Base-by-base conservation (phyloP, 1,284 basidiomycete genomes). In the Waitea zeae region DNA sequence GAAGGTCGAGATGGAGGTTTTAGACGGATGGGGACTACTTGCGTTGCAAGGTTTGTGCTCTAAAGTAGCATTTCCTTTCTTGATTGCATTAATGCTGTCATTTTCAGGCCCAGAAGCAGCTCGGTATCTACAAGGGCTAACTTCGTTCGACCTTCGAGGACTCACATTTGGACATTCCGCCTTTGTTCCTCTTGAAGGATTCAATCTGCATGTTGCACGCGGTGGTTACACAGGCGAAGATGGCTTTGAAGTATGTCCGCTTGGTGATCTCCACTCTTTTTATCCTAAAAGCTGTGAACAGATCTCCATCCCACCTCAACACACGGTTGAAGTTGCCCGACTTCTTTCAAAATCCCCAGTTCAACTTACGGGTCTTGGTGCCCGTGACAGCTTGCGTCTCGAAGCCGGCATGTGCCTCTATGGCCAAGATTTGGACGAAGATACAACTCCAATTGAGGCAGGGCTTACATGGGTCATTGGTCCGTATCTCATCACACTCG, bases 351-450 rank as follows among this genome's bases (percentile, higher is more conserved):
- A 74, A 41, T 46, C 66, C 1, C 78, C 81, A 1, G 84, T 95
- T 2, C 74, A 86, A 52, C 67, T 95, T 4, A 81, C 86, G 0
- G 93, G 95, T 12, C 70, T 98, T 3, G 93, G 88, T 14, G 88
- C 92, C 7, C 71, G 95, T 30, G 95, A 98, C 54, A 89, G 82
- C 45, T 59, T 99, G 13, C 73, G 93, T 22, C 64, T 98, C 26
- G 93, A 98, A 56, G 93, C 93, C 0, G 93, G 93, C n/a, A 81
- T 98, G 77, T 98, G 93, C 54, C 63, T 99, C 30, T 96, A 97
- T 51, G 93, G 93, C 0, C 79, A 90, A 49, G 93, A 98, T 49
- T 59, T 95, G 13, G 80, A 95, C 52, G 89, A 96, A 54, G 67
- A 61, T 29, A 83, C 83, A 3, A 75, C 73, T 1, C 88, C 89